Evolutionary conservation across 257 asterid species (phyloP).

Genomic region (Nicotiana knightiana): DNA sequence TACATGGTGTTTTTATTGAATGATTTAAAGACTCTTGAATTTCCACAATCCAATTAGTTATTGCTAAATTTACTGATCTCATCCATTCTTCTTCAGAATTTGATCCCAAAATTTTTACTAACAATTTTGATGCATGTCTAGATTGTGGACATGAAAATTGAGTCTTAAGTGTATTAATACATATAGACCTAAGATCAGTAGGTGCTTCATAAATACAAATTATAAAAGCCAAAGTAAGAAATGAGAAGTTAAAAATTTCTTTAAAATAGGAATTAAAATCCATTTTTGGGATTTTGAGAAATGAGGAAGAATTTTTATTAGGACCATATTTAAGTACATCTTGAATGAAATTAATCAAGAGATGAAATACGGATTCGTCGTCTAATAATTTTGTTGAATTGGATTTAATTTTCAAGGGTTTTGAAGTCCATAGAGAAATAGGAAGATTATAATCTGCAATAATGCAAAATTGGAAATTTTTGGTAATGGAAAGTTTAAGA

Average conservation of each 20-base stretch:
- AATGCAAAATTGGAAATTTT: conserved; percentile 30
- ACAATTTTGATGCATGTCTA: conserved; percentile 31
- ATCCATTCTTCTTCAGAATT: conserved; percentile 65
- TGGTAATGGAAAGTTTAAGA: conserved; percentile 52
- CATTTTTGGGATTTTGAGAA: conserved; percentile 25
- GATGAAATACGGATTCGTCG: conserved; percentile 5
- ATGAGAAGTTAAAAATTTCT: conserved; percentile 53
- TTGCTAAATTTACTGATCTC: conserved; percentile 68
- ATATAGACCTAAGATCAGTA: conserved; percentile 37
- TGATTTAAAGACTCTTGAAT: conserved; percentile 12
- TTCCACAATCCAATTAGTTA: conserved; percentile 70
- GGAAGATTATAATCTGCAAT: conserved; percentile 54
- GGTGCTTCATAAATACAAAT: conserved; percentile 83
- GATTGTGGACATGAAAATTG: conserved; percentile 45
- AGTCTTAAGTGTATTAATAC: conserved; percentile 42
- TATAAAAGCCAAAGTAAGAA: conserved; percentile 54
- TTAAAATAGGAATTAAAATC: conserved; percentile 14
- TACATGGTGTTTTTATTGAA: conserved; percentile 36
- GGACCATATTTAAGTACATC: conserved; percentile 44
- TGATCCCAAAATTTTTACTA: conserved; percentile 66
- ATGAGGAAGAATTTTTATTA: conserved; percentile 10
- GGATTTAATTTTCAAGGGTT: conserved; percentile 19
- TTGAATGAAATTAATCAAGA: conserved; percentile 42
- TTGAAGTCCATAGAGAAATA: conserved; percentile 70
- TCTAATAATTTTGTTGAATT: conserved; percentile 21